phyloP scores from a whole-genome alignment of 2,329 filamentous ascomycete species.

The Aulographum hederae region DNA sequence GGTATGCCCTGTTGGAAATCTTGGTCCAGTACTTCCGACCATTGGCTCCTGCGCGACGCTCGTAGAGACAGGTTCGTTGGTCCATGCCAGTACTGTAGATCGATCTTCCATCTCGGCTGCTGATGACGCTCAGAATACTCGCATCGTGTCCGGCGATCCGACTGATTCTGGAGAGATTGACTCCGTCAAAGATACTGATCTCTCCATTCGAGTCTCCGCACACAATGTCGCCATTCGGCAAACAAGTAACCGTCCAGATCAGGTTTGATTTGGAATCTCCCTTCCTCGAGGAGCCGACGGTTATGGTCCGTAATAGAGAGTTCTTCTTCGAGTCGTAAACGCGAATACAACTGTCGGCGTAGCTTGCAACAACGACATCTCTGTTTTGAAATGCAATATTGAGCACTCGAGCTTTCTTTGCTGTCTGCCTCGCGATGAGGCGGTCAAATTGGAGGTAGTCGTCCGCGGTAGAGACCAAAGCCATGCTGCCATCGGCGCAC shows the following conservation, averaged over 20 bases:
- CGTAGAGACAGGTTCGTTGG: slow-evolving; percentile 39
- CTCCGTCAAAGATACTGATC: slow-evolving; percentile 82
- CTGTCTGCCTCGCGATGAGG: slow-evolving; percentile 55
- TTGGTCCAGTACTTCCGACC: slow-evolving; percentile 57
- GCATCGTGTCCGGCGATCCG: slow-evolving; percentile 74
- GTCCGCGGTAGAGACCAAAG: slow-evolving; percentile 73
- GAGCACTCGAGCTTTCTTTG: slow-evolving; percentile 75
- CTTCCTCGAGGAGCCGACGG: slow-evolving; percentile 58
- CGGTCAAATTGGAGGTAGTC: slow-evolving; percentile 65
- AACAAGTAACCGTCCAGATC: slow-evolving; percentile 82
- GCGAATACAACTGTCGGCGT: slow-evolving; percentile 90
- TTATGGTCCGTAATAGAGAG: slow-evolving; percentile 61
- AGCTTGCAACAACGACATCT: slow-evolving; percentile 70
- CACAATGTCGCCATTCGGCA: slow-evolving; percentile 76
- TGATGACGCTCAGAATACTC: slow-evolving; percentile 76
- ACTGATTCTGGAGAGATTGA: slow-evolving; percentile 76
- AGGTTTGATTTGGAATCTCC: slow-evolving; percentile 72
- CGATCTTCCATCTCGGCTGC: slow-evolving; percentile 59
- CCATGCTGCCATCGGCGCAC: slow-evolving; percentile 79
- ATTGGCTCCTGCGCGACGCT: slow-evolving; percentile 47
- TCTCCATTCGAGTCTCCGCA: slow-evolving; percentile 92
- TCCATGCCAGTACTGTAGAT: slow-evolving; percentile 90
- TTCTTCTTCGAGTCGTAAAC: slow-evolving; percentile 74
- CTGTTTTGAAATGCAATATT: slow-evolving; percentile 81
- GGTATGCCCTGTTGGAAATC: slow-evolving; percentile 69